phyloP scores from a whole-genome alignment of 495 filamentous ascomycete genomes.

The Copromyces sp. region DNA sequence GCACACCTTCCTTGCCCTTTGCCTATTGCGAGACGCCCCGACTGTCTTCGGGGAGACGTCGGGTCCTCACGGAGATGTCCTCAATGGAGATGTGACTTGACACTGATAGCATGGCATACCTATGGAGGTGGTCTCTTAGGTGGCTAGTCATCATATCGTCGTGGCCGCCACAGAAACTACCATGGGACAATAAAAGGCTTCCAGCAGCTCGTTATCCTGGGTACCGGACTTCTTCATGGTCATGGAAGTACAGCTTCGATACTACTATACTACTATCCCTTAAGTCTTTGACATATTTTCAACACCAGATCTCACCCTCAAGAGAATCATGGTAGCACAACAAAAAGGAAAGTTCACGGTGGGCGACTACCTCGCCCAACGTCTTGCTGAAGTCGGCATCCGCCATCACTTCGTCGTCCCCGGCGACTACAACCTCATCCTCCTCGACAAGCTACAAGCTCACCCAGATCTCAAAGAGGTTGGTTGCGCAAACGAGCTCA shows the following conservation, averaged over 20 bases:
- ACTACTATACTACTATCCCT: background rate
- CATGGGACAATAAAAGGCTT: background rate
- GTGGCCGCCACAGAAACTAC: background rate
- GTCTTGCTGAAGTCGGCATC: slow-evolving; percentile 58
- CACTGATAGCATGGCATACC: background rate
- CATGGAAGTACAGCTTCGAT: background rate
- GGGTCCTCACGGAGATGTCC: background rate
- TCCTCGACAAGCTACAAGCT: slow-evolving; percentile 53
- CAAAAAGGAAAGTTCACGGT: slow-evolving; percentile 17
- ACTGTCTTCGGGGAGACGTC: background rate
- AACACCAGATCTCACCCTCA: background rate
- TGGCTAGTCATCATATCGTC: background rate
- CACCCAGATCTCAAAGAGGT: slow-evolving; percentile 50
- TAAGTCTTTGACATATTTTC: background rate
- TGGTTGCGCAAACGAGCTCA: slow-evolving; percentile 68
- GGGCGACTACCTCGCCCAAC: slow-evolving; percentile 54
- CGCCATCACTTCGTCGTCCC: slow-evolving; percentile 54
- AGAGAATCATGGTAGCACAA: background rate
- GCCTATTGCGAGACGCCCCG: background rate
- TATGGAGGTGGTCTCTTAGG: background rate
- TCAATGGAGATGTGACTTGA: background rate
- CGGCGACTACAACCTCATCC: slow-evolving; percentile 61
- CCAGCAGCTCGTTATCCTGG: background rate
- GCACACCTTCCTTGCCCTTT: background rate
- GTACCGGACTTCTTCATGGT: background rate